A percentile compares a stretch with the other conserved stretches of the same genome.
Conservation (phyloP, 345 rosid genomes). For the Heritiera littoralis region DNA sequence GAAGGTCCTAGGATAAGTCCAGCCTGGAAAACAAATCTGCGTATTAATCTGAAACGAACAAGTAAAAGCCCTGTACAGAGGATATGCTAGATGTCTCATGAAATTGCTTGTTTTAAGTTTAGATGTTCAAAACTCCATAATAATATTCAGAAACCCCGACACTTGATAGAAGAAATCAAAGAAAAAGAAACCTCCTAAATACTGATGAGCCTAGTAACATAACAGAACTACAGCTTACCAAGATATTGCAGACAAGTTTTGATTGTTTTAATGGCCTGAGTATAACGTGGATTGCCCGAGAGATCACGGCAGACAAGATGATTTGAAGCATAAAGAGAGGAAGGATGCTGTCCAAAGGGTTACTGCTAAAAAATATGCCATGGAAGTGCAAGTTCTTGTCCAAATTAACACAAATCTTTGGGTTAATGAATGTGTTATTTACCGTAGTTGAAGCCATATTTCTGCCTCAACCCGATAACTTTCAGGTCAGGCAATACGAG, state of each 20-base stretch:
- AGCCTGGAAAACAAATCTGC: neutral
- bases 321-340: slow-evolving; percentile 9
- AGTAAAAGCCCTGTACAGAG: neutral
- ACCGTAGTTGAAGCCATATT: neutral
- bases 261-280: slow-evolving; percentile 21
- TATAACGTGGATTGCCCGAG: neutral
- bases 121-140: too few species aligned
- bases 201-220: neutral
- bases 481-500: neutral
- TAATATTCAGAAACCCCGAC: neutral
- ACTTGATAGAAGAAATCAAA: neutral
- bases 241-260: slow-evolving; percentile 1
- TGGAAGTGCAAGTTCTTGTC: neutral
- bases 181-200: neutral
- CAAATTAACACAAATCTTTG: neutral
- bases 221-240: slow-evolving; percentile 1
- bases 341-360: neutral
- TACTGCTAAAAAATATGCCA: neutral
- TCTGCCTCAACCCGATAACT: neutral
- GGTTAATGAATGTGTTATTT: neutral
- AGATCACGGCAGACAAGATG: neutral
- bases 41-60: neutral
- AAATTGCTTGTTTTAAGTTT: neutral
- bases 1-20: slow-evolving; percentile 25
- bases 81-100: neutral